A percentile compares a stretch with the other conserved stretches of the same genome.
Evolutionary conservation across 116 monocot species (phyloP).

Genomic region (Trichopus zeylanicus): DNA sequence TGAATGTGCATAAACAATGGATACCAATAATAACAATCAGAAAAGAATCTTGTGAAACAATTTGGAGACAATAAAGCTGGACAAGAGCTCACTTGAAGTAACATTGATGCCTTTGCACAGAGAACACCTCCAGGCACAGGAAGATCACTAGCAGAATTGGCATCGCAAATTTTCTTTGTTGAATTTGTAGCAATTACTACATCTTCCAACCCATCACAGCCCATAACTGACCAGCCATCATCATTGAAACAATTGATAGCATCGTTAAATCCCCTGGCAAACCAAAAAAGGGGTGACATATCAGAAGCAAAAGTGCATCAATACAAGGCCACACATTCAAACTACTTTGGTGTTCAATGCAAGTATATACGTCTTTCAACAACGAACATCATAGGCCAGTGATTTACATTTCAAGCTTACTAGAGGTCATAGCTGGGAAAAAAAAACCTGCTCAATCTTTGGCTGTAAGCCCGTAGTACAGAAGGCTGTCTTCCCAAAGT

Average conservation of each 20-base stretch:
- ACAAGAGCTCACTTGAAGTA: conserved; percentile 51
- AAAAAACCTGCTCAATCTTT: conserved; percentile 64
- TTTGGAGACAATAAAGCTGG: too few species aligned
- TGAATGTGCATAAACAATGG: too few species aligned
- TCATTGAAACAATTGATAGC: conserved; percentile 82
- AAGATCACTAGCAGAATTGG: conserved; percentile 22
- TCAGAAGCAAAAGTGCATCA: neutral
- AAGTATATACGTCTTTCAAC: too few species aligned
- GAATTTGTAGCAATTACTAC: conserved; percentile 58
- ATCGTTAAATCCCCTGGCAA: conserved; percentile 80
- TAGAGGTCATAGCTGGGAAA: too few species aligned
- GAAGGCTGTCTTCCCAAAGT: conserved; percentile 75
- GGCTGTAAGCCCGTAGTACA: conserved; percentile 75
- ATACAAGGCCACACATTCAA: too few species aligned
- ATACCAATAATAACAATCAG: too few species aligned
- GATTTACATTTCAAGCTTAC: too few species aligned
- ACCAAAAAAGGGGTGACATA: neutral
- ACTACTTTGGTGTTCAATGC: too few species aligned
- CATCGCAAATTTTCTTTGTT: conserved; percentile 28
- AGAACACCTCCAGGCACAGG: conserved; percentile 50
- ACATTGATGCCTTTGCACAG: conserved; percentile 93
- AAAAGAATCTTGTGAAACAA: too few species aligned
- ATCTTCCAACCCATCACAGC: conserved; percentile 73
- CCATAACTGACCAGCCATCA: conserved; percentile 84
- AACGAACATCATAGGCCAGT: too few species aligned